phyloP scores from a whole-genome alignment of 2,329 filamentous ascomycete species.

The Chalara sp. region DNA sequence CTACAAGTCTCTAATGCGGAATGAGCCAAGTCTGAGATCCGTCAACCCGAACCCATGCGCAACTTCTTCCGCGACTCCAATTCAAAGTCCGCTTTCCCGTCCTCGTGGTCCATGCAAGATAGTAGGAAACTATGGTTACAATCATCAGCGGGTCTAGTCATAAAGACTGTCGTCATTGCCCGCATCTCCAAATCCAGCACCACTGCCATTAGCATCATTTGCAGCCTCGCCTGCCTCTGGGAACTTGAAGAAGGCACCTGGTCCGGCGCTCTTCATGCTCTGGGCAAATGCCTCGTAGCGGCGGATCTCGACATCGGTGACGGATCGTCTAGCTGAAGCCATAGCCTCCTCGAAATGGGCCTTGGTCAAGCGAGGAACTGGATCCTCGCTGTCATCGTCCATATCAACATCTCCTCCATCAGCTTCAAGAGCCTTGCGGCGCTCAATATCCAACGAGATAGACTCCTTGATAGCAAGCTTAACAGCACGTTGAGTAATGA shows the following conservation, averaged over 20 bases:
- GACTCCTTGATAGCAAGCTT: constrained; percentile 99
- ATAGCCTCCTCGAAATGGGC: constrained; percentile 99
- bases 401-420: constrained; percentile 75
- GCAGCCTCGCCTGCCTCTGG: constrained; percentile 57
- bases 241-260: constrained; percentile 98
- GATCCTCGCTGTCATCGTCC: constrained; percentile 79
- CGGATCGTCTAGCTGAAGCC: constrained; percentile 86
- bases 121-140: too few relatives aligned
- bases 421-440: constrained; percentile 81
- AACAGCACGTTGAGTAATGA: constrained; percentile 97
- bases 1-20: too few relatives aligned
- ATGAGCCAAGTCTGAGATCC: too few relatives aligned
- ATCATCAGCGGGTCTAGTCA: constrained; percentile 53
- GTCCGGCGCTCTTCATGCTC: constrained; percentile 97
- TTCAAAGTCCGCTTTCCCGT: too few relatives aligned
- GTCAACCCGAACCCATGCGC: too few relatives aligned
- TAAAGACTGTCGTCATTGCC: constrained; percentile 97
- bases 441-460: constrained; percentile 82
- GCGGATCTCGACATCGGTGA: constrained; percentile 94
- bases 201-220: constrained; percentile 55
- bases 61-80: too few relatives aligned
- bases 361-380: constrained; percentile 91
- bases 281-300: constrained; percentile 98
- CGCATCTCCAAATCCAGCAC: constrained; percentile 70
- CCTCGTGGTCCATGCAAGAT: too few relatives aligned